Evolutionary conservation across 768 basidiomycete species (phyloP), one percentile per base, ranked within the genome.

Genomic region (Trametes maxima): DNA sequence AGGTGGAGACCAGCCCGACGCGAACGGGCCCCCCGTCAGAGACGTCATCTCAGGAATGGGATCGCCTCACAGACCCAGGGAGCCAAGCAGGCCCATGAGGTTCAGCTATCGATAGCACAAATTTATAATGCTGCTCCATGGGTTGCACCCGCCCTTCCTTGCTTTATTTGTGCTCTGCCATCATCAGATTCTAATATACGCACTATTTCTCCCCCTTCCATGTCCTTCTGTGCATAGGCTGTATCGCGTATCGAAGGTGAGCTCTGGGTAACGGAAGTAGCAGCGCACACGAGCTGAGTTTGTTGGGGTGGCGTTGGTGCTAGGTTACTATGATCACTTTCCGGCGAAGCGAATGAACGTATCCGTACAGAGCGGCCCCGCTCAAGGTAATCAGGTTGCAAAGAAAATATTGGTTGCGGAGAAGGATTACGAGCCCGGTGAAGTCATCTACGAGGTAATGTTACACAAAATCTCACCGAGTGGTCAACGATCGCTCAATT

Each of bases 11-110:
- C 68, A 88, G 86, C 74, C 85, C 85, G 60, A 81, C 79, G 54
- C 78, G 82, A 72, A 75, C 78, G 47, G 85, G 88, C 44, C 88
- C 90, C 55, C 92, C 91, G 56, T 94, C 92, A 59, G 92, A 91
- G 78, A 79, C 90, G 35, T 92, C 92, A 43, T 94, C 92, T 52
- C 90, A 92, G 76, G 92, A 93, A 73, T 94, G 92, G 92, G 92
- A 94, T 77, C 88, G 81, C 67, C 75, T 94, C 78, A 90, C 91
- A 67, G 90, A 93, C 72, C 82, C 89, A 49, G 89, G 84, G 61
- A 77, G 80, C 58, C 81, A 80, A 64, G 79, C 82, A 65, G 78
- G 77, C 59, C 69, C 73, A 64, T 75, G 72, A 79, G 56, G 25
- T 51, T 45, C 19, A 19, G 46, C 54, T 46, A 53, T 54, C 28